Conservation (phyloP, 805 yeast genomes). For the Candida suzukii region DNA sequence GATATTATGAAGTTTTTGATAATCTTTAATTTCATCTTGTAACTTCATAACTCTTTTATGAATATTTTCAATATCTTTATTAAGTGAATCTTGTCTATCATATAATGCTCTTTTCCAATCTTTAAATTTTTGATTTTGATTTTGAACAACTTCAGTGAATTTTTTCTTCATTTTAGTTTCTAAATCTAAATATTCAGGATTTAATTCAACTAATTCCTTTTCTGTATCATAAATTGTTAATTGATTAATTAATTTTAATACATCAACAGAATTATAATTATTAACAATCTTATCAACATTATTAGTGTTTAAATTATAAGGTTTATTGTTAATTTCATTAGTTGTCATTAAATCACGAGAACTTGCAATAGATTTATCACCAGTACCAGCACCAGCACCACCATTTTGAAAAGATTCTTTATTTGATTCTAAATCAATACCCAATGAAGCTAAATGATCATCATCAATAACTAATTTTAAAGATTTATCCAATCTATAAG, state of each 20-base stretch:
- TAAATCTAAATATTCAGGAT: conserved; percentile 38
- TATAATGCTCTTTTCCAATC: conserved; percentile 55
- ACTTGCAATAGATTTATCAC: conserved; percentile 16
- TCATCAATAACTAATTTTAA: conserved; percentile 15
- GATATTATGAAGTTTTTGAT: neutral
- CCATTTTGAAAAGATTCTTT: conserved; percentile 13
- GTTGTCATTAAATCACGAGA: neutral
- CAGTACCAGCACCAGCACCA: conserved; percentile 18
- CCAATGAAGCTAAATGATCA: conserved; percentile 1
- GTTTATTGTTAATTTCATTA: conserved; percentile 5
- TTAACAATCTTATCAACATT: conserved; percentile 21
- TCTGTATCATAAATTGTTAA: conserved; percentile 32
- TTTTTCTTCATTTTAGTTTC: conserved; percentile 36
- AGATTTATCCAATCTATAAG: conserved; percentile 22
- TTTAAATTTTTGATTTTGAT: conserved; percentile 51
- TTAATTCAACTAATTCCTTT: conserved; percentile 30
- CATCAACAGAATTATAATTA: conserved; percentile 22
- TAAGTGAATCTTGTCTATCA: conserved; percentile 47
- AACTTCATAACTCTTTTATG: conserved; percentile 30
- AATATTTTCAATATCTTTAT: conserved; percentile 42
- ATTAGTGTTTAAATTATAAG: neutral
- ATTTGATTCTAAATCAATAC: conserved; percentile 6
- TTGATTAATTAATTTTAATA: conserved; percentile 31
- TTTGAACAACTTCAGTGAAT: conserved; percentile 34
- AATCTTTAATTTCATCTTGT: conserved; percentile 17